Evolutionary conservation across 768 basidiomycete genomes (phyloP), one percentile per base, ranked within the genome.

Genomic region (Roridomyces roridus): DNA sequence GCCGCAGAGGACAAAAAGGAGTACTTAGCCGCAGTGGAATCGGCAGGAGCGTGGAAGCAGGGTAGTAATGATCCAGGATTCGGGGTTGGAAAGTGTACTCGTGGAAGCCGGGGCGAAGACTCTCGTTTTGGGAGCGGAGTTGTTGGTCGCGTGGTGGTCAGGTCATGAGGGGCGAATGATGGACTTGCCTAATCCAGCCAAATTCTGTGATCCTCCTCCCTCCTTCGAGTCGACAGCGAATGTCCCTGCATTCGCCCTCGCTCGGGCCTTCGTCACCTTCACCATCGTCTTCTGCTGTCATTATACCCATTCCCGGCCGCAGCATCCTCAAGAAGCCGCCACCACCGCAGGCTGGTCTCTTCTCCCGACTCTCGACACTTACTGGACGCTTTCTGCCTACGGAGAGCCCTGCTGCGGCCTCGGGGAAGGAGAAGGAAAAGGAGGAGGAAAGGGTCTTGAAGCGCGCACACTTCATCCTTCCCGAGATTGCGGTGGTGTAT

Each of bases 401-500:
- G 17, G 44, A 44, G n/a, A 15, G 17, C 10, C 9, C 20, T 8
- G 49, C 23, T 10, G 21, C 7, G 2, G 12, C 1, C 10, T 26
- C 29, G 6, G 45, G 52, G 29, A 21, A 17, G 8, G 47, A 36
- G 15, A 43, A 25, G 26, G 41, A 34, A 34, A 55, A 51, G n/a
- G 72, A 72, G 46, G 84, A 84, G 66, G 77, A 84, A 42, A 84
- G 80, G 65, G 85, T 91, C 11, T 79, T 96, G 59, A 94, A 92
- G 67, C 77, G 92, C 46, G 97, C 96, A 0, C 92, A 96, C 65
- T 98, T 98, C 68, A 91, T 96, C 62, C 77, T 97, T 11, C 92
- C 92, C 0, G 83, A 91, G 63, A 83, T 97, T 64, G 87, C 85
- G 28, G 91, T 91, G 21, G 86, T 95, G 28, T 98, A 98, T 70